Conservation (phyloP, 2,329 filamentous ascomycete genomes). For the Pseudogymnoascus sp. region DNA sequence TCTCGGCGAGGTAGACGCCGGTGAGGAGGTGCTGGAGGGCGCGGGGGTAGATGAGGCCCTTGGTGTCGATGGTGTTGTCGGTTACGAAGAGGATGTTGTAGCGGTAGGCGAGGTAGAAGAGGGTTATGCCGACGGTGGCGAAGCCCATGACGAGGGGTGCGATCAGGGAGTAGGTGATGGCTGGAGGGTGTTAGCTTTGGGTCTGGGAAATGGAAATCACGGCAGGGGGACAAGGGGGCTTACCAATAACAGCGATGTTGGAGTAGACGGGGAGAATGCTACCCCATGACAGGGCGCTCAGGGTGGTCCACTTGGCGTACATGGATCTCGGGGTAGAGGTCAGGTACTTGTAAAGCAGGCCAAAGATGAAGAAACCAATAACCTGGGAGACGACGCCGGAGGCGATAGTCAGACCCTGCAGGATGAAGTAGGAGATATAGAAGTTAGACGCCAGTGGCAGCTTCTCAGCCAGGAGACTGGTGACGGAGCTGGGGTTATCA, state of each 20-base stretch:
- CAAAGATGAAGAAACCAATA: constrained; percentile 64
- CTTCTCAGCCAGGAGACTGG: constrained; percentile 60
- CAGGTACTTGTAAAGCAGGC: constrained; percentile 65
- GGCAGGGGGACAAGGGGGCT: no score
- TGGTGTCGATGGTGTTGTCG: constrained; percentile 75
- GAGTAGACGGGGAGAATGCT: constrained; percentile 75
- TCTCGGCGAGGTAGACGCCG: constrained; percentile 73
- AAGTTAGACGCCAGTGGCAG: constrained; percentile 86
- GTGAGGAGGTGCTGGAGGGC: constrained; percentile 79
- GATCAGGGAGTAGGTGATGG: constrained; percentile 79
- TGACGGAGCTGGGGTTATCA: constrained; percentile 52
- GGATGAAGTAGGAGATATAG: constrained; percentile 89
- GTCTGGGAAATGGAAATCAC: not conserved
- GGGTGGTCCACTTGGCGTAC: constrained; percentile 67
- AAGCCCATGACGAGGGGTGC: constrained; percentile 80
- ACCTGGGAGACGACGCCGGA: constrained; percentile 68
- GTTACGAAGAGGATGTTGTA: constrained; percentile 89
- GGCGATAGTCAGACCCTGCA: constrained; percentile 80
- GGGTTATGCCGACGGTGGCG: constrained; percentile 65
- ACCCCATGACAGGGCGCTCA: constrained; percentile 74
- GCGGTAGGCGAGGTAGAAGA: constrained; percentile 82
- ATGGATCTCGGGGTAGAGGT: constrained; percentile 73
- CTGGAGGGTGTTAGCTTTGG: constrained; percentile 34
- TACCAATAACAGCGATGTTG: constrained; percentile 72
- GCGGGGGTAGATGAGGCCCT: constrained; percentile 80